phyloP scores from a whole-genome alignment of 305 asterid genomes.

The Petunia hybrid region DNA sequence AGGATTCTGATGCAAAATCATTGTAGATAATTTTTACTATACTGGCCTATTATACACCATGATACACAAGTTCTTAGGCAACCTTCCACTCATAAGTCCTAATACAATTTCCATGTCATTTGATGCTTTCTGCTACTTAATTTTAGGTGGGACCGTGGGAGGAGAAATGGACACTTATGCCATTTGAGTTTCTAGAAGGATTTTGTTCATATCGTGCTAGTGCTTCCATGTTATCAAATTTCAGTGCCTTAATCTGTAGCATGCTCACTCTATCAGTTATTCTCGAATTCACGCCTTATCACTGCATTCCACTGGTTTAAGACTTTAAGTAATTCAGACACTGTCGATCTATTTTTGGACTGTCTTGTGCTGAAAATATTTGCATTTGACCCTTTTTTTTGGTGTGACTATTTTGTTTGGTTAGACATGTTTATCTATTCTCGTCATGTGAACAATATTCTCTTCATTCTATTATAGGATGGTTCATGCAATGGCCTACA shows the following conservation, averaged over 20 bases:
- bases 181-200: background rate
- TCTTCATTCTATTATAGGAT: conserved; percentile 57
- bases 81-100: background rate
- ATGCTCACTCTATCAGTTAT: background rate
- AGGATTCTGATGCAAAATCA: too few relatives aligned
- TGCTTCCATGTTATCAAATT: background rate
- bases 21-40: too few relatives aligned
- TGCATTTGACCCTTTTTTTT: background rate
- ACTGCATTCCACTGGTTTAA: background rate
- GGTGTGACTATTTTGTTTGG: conserved; percentile 28
- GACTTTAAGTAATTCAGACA: background rate
- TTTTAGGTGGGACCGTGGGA: background rate
- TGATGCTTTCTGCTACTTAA: background rate
- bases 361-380: background rate
- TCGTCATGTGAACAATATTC: background rate
- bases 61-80: too few relatives aligned
- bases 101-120: background rate
- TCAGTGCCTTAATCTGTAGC: background rate
- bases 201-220: background rate
- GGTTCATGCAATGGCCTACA: conserved; percentile 96
- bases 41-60: too few relatives aligned
- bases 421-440: conserved; percentile 10
- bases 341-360: background rate
- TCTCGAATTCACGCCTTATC: background rate
- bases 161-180: background rate